Evolutionary conservation across 345 rosid genomes (phyloP).

Genomic region (Noccaea caerulescens): DNA sequence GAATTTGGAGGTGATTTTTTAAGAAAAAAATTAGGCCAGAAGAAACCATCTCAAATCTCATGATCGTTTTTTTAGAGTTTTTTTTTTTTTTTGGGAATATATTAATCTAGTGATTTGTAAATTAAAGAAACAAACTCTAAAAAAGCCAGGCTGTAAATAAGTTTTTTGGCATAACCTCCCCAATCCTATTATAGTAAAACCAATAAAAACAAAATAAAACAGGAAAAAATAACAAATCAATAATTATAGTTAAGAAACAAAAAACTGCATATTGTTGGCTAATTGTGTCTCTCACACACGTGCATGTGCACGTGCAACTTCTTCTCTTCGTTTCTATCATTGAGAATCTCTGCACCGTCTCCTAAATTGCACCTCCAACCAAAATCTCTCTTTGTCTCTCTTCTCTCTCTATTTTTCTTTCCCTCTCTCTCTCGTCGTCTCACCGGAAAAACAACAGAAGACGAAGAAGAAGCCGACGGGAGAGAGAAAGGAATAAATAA

Average conservation of each 20-base stretch:
- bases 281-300: not conserved
- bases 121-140: not conserved
- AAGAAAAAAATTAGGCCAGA: not conserved
- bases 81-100: not conserved
- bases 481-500: constrained; percentile 6
- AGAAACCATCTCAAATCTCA: constrained; percentile 4
- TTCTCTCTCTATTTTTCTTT: not conserved
- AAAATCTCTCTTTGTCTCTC: not conserved
- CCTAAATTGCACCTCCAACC: constrained; percentile 11
- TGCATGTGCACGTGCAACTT: constrained; percentile 17
- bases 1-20: not conserved
- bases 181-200: not conserved
- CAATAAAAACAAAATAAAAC: not conserved
- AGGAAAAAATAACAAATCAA: not conserved
- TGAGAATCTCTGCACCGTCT: constrained; percentile 12
- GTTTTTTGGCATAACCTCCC: not conserved
- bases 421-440: constrained; percentile 30
- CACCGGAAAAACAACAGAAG: not conserved
- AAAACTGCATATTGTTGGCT: constrained; percentile 9
- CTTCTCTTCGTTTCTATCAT: not conserved
- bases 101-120: not conserved
- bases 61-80: not conserved
- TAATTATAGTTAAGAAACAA: not conserved
- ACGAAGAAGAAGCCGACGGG: constrained; percentile 17
- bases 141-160: not conserved